Evolutionary conservation across 2,329 filamentous ascomycete species (phyloP), one percentile per base, ranked within the genome.

Genomic region (Podosphaera xanthii): DNA sequence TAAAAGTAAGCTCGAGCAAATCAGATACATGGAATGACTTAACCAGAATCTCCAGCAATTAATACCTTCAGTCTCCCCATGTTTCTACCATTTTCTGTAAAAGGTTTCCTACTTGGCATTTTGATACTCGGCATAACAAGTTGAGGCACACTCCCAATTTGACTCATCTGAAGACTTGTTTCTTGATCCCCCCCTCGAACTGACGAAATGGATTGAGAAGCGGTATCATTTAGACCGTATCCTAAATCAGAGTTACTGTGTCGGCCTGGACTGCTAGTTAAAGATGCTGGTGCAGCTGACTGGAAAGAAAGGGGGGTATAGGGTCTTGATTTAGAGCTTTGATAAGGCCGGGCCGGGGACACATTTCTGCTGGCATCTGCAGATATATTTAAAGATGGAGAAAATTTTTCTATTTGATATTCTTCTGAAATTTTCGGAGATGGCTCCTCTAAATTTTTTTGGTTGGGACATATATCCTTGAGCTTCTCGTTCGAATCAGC

Each of bases 71-170:
- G 75, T 65, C 87, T 83, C 0, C 91, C 91, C 69, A 97, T 79
- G 40, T 77, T 78, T 72, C 85, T 91, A 14, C 92, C 92, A 54
- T 79, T 79, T n/a, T 86, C 81, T 0, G 92, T 96, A 70, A 97
- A 97, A 0, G 90, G 90, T 58, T 89, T 79, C 57, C 92, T 82
- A 61, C 81, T 86, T 2, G 92, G 91, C 80, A 98, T 92, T 62
- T 81, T 83, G 66, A 98, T 84, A 67, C 89, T 95, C 4, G 92
- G 92, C 92, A 98, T 98, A 61, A 98, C 87, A n/a, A 98, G 77
- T 70, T 97, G 90, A 33, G 85, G 84, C 48, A 75, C 76, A 62
- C 70, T 74, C 55, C 72, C 71, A 74, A 76, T 68, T 78, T 82
- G 67, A 62, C 71, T 64, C 69, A 73, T 69, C 53, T 60, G 63